Evolutionary conservation across 2,329 filamentous ascomycete species (phyloP).

Genomic region (Diaporthe vaccinii): DNA sequence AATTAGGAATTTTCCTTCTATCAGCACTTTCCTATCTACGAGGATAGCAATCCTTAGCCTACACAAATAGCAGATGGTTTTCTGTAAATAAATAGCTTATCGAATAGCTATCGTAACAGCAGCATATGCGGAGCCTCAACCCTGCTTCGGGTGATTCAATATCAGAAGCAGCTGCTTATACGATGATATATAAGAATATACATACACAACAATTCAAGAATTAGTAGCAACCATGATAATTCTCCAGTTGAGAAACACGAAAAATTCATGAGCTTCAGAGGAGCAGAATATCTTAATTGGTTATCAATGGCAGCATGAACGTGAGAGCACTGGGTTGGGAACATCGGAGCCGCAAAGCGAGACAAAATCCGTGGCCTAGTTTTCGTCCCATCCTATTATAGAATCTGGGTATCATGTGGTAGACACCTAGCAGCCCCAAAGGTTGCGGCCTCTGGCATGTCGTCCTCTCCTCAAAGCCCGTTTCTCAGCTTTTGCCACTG

Average conservation of each 20-base stretch:
- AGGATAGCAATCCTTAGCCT: not conserved
- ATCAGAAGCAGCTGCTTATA: not conserved
- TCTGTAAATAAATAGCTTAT: not conserved
- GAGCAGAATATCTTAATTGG: too few relatives aligned
- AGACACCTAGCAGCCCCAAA: not conserved
- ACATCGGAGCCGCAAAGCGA: not conserved
- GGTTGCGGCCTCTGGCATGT: not conserved
- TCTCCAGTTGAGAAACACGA: too few relatives aligned
- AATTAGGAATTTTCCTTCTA: not conserved
- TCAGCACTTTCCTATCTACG: too few relatives aligned
- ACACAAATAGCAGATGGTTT: not conserved
- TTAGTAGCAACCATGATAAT: not conserved
- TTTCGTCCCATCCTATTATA: not conserved
- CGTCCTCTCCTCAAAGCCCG: constrained; percentile 56
- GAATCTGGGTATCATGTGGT: constrained; percentile 1
- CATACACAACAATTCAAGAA: not conserved
- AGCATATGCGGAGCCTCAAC: not conserved
- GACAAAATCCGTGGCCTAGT: not conserved
- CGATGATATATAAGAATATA: not conserved
- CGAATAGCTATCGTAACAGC: not conserved
- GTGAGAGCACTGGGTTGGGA: not conserved
- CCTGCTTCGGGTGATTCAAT: too few relatives aligned
- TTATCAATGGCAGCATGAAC: not conserved
- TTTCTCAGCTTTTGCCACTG: constrained; percentile 72
- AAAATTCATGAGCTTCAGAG: not conserved